These are phyloP conservation scores for Ichthyophthirius multifiliis DNA, from an alignment of 169 alveolate species.

Conservation along the genomic window DNA sequence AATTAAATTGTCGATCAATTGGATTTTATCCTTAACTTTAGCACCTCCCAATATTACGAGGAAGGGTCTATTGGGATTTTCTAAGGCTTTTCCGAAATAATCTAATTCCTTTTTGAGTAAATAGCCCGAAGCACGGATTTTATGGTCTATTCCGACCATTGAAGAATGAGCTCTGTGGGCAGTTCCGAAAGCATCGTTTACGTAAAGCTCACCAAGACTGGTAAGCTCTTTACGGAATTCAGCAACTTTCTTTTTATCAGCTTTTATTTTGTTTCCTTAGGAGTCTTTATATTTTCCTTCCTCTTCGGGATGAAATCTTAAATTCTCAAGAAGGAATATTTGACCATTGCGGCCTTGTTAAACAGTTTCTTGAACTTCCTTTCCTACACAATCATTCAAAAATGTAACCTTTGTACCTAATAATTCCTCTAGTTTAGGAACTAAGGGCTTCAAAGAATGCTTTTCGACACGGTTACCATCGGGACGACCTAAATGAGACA, in stretches of 20 bases:
- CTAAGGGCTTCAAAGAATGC: slow-evolving; percentile 92
- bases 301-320: slow-evolving; percentile 97
- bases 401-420: slow-evolving; percentile 87
- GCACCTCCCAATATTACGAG: slow-evolving; percentile 98
- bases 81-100: slow-evolving; percentile 95
- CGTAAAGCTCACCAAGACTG: slow-evolving; percentile 92
- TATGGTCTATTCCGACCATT: slow-evolving; percentile 93
- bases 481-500: slow-evolving; percentile 98
- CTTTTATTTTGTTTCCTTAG: slow-evolving; percentile 88
- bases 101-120: slow-evolving; percentile 95
- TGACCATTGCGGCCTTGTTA: slow-evolving; percentile 87
- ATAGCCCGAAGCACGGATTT: slow-evolving; percentile 93
- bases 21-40: slow-evolving; percentile 96
- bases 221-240: slow-evolving; percentile 92
- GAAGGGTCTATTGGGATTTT: slow-evolving; percentile 93
- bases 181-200: slow-evolving; percentile 99
- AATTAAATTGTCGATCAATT: slow-evolving; percentile 91
- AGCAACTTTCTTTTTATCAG: slow-evolving; percentile 72
- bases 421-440: slow-evolving; percentile 83
- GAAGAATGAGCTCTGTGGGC: slow-evolving; percentile 98
- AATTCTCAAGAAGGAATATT: slow-evolving; percentile 93
- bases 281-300: slow-evolving; percentile 95
- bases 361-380: slow-evolving; percentile 86
- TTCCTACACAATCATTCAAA: slow-evolving; percentile 95
- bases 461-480: slow-evolving; percentile 91